Base-by-base conservation (phyloP, 192 early-diverging fungal species). In the Hyaloraphidium curvatum region DNA sequence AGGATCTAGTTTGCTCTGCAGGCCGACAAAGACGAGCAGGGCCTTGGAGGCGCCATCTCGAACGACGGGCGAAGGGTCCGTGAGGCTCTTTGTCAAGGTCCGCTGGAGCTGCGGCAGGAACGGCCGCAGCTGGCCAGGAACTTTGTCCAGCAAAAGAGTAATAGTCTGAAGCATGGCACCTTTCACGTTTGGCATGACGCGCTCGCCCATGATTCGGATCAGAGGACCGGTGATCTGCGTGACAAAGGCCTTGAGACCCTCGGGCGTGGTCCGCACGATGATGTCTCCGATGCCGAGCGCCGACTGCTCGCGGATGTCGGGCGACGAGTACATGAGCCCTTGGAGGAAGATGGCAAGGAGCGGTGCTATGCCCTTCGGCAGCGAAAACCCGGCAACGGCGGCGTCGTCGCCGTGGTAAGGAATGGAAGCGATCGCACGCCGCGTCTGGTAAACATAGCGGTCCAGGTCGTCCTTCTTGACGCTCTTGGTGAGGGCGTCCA, bases 71-170 rank as follows among this genome's bases (percentile, higher is more conserved):
- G 28, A 26, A 1, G 79, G 62, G 33, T 95, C 91, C 5, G 80
- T 71, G 23, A 95, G 64, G 1, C 78, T 83, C 59, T 94, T 93
- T 53, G 88, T 80, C 59, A 98, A 96, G 0, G 92, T 93, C 50
- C 94, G 82, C 68, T 97, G 91, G 31, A 97, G 79, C 72, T 98
- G 94, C 28, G 94, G 94, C 50, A 98, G 67, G 80, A 98, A 98
- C 22, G 93, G 89, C 48, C 91, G 93, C 54, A 97, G 72, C 57
- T 86, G 76, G 23, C 82, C 67, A 22, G 92, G 82, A 3, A 95
- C 83, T 62, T 89, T 91, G 26, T 61, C 61, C 51, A 98, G 69
- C 3, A 96, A 65, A 35, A 77, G 54, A 35, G 77, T 81, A 21
- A 98, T 65, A 3, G 94, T 89, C 26, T 79, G 66, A 29, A 98